phyloP scores from a whole-genome alignment of 1,139 yeast genomes.

The Taiozyma sp. region DNA sequence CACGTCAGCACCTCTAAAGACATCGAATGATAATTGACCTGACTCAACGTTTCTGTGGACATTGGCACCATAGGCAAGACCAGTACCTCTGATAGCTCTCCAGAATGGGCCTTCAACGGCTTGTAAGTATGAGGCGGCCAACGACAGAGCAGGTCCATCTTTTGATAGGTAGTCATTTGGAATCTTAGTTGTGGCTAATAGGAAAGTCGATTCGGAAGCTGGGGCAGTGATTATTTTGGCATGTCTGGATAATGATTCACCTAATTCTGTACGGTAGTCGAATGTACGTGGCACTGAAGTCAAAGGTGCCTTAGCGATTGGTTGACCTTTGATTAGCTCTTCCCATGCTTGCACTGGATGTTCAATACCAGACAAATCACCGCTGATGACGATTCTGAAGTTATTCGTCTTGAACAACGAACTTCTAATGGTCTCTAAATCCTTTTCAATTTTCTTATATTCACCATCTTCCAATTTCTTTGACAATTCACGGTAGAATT shows the following conservation, averaged over 20 bases:
- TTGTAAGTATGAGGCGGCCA: slow-evolving; percentile 73
- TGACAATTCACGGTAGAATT: slow-evolving; percentile 44
- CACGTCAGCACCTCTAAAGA: slow-evolving; percentile 84
- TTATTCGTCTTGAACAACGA: slow-evolving; percentile 56
- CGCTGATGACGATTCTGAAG: slow-evolving; percentile 64
- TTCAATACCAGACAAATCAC: slow-evolving; percentile 48
- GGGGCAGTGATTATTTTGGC: slow-evolving; percentile 73
- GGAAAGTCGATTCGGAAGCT: slow-evolving; percentile 82
- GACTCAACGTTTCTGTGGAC: slow-evolving; percentile 55
- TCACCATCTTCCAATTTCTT: slow-evolving; percentile 47
- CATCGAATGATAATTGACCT: slow-evolving; percentile 58
- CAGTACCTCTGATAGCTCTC: slow-evolving; percentile 94
- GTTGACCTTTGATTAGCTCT: slow-evolving; percentile 28
- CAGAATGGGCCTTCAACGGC: slow-evolving; percentile 97
- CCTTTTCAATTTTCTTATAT: slow-evolving; percentile 40
- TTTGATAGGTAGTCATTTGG: slow-evolving; percentile 60
- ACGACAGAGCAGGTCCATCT: slow-evolving; percentile 65
- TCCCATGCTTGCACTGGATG: slow-evolving; percentile 65
- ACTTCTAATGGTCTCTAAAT: slow-evolving; percentile 51
- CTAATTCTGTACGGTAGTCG: slow-evolving; percentile 51
- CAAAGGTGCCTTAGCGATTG: background rate
- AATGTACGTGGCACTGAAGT: slow-evolving; percentile 45
- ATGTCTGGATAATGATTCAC: slow-evolving; percentile 43
- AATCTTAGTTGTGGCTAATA: slow-evolving; percentile 54
- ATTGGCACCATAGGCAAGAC: slow-evolving; percentile 86